These are phyloP conservation scores for Metarhizium guizhouense DNA, from an alignment of 2,329 filamentous ascomycete genomes.

Conservation along the genomic window DNA sequence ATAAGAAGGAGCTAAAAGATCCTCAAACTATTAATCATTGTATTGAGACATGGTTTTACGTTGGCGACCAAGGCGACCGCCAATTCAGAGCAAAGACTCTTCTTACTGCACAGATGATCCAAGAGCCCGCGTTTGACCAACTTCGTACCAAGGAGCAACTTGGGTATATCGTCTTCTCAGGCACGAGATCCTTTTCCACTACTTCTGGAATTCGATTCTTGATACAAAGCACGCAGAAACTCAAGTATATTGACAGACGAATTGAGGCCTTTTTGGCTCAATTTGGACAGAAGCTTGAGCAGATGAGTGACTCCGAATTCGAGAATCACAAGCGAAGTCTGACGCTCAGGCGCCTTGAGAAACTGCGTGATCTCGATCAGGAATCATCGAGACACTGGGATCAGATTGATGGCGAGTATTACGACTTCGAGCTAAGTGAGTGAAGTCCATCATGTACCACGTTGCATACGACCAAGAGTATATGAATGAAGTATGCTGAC, in stretches of 20 bases:
- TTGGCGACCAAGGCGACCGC: conserved; percentile 63
- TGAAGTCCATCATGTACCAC: conserved; percentile 9
- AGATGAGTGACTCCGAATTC: conserved; percentile 78
- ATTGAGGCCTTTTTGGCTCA: conserved; percentile 75
- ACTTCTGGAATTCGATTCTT: conserved; percentile 82
- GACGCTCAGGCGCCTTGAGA: conserved; percentile 82
- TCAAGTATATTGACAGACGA: conserved; percentile 74
- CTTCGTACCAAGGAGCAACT: conserved; percentile 94
- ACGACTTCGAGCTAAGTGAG: conserved; percentile 81
- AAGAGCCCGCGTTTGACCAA: conserved; percentile 91
- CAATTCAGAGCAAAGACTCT: conserved; percentile 64
- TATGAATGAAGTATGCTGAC: background rate
- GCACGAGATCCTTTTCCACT: conserved; percentile 58
- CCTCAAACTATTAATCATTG: conserved; percentile 84
- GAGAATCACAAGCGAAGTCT: conserved; percentile 86
- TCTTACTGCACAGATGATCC: conserved; percentile 79
- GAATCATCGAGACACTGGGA: conserved; percentile 78
- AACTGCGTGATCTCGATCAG: conserved; percentile 81
- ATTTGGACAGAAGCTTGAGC: conserved; percentile 56
- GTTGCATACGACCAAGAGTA: background rate
- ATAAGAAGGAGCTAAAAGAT: conserved; percentile 71
- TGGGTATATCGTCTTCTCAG: conserved; percentile 91
- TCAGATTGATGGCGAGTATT: conserved; percentile 77
- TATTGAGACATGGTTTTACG: conserved; percentile 67
- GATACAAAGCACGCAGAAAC: conserved; percentile 84